Conservation (phyloP, 176 grass and related monocot species). For the Musa schizocarpa region DNA sequence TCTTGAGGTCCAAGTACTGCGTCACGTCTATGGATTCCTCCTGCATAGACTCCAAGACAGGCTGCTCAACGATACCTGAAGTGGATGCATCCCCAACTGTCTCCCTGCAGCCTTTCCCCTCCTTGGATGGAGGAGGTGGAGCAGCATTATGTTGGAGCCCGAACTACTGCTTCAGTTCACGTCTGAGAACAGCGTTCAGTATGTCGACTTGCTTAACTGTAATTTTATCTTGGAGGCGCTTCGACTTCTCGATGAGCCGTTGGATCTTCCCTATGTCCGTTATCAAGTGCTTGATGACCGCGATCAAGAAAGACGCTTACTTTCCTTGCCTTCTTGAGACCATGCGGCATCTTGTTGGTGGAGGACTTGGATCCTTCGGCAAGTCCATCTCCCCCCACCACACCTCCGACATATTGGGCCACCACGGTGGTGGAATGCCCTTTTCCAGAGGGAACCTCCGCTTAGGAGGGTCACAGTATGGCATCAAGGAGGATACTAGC, state of each 20-base stretch:
- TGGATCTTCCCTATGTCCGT: not conserved
- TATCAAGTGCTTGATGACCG: conserved; percentile 1
- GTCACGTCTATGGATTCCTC: too few species aligned
- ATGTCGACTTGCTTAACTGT: not conserved
- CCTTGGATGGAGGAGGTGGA: too few species aligned
- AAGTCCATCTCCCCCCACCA: not conserved
- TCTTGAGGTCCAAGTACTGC: too few species aligned
- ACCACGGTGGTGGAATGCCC: not conserved
- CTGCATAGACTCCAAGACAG: too few species aligned
- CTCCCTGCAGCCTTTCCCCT: too few species aligned
- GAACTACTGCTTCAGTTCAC: not conserved
- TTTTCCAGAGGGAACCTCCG: not conserved
- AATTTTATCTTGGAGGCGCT: not conserved
- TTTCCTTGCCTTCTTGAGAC: not conserved
- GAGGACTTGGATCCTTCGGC: not conserved
- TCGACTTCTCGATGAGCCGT: not conserved
- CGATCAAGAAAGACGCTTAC: not conserved
- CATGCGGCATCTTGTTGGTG: not conserved
- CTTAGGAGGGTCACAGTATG: not conserved
- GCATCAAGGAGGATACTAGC: not conserved
- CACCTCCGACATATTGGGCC: not conserved
- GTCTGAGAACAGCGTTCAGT: not conserved
- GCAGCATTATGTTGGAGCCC: too few species aligned
- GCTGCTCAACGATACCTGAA: too few species aligned
- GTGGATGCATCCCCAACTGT: too few species aligned